phyloP scores from a whole-genome alignment of 2,329 filamentous ascomycete species.

The Elsinoe arachidis region DNA sequence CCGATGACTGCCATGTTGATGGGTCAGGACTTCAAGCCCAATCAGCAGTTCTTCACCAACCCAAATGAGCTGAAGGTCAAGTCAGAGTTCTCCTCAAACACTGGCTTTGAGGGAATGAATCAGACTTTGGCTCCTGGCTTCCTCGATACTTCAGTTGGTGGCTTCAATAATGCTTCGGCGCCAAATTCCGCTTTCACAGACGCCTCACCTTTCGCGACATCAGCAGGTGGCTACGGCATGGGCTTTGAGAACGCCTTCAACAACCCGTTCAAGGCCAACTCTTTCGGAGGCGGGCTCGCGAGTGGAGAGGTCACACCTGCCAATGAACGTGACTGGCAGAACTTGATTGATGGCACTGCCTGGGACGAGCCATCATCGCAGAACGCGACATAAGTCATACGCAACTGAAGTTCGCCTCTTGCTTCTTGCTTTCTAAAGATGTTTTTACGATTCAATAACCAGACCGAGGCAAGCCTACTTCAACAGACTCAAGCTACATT shows the following conservation, averaged over 20 bases:
- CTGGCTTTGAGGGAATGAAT: constrained; percentile 31
- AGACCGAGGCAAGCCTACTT: constrained; percentile 12
- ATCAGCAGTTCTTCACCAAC: constrained; percentile 38
- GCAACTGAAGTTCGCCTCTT: not conserved
- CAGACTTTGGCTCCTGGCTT: constrained; percentile 33
- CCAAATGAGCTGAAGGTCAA: constrained; percentile 24
- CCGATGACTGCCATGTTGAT: constrained; percentile 39
- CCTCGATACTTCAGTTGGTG: constrained; percentile 23
- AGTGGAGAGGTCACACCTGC: constrained; percentile 21
- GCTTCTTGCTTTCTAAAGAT: not conserved
- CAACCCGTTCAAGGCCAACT: constrained; percentile 18
- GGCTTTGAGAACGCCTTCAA: constrained; percentile 17
- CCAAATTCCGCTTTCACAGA: constrained; percentile 20
- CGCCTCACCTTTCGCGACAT: constrained; percentile 21
- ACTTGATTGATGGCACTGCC: constrained; percentile 21
- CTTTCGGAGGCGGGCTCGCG: constrained; percentile 17
- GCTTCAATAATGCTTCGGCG: constrained; percentile 18
- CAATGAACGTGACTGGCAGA: constrained; percentile 22
- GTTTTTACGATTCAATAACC: not conserved
- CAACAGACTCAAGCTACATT: constrained; percentile 11
- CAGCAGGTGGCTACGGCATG: constrained; percentile 19
- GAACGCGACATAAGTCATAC: not conserved
- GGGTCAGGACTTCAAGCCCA: constrained; percentile 29
- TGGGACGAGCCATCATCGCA: constrained; percentile 18
- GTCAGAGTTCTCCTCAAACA: constrained; percentile 20